These are phyloP conservation scores for Solanum peruvianum DNA, from an alignment of 257 asterid species.

Conservation along the genomic window DNA sequence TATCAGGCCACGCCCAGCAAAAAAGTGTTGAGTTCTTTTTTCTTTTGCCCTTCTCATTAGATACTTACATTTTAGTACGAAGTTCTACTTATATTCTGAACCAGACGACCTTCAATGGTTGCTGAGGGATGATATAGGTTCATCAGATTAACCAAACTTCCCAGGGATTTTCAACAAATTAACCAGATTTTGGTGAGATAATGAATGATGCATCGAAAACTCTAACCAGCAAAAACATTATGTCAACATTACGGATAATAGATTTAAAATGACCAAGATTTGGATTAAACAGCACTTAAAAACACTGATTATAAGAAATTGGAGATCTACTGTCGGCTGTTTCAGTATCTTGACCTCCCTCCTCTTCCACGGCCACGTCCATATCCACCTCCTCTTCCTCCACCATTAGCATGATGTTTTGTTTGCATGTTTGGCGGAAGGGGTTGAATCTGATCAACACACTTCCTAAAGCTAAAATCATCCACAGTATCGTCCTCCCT, in stretches of 20 bases:
- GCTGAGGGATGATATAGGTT: not conserved
- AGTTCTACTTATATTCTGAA: not conserved
- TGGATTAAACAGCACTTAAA: not conserved
- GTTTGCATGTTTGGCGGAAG: conserved; percentile 76
- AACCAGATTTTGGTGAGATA: not conserved
- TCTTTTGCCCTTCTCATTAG: not conserved
- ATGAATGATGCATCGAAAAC: not conserved
- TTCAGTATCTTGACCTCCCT: conserved; percentile 28
- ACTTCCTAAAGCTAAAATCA: conserved; percentile 93
- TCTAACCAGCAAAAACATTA: not conserved
- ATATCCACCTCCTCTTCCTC: conserved; percentile 40
- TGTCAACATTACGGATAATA: not conserved
- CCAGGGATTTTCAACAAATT: not conserved
- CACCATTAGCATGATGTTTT: conserved; percentile 51
- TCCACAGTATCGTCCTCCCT: conserved; percentile 77
- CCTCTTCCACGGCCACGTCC: conserved; percentile 29
- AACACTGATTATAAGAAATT: not conserved
- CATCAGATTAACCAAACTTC: not conserved
- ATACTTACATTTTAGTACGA: not conserved
- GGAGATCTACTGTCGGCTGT: not conserved
- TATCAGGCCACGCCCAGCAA: not conserved
- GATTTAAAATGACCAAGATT: not conserved
- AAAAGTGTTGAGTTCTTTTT: not conserved
- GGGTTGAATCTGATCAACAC: conserved; percentile 71
- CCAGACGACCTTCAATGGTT: not conserved